A percentile compares a stretch with the other conserved stretches of the same genome.
Evolutionary conservation across 2,329 filamentous ascomycete species (phyloP).

Genomic region (Calonectria pseudoturangicola): DNA sequence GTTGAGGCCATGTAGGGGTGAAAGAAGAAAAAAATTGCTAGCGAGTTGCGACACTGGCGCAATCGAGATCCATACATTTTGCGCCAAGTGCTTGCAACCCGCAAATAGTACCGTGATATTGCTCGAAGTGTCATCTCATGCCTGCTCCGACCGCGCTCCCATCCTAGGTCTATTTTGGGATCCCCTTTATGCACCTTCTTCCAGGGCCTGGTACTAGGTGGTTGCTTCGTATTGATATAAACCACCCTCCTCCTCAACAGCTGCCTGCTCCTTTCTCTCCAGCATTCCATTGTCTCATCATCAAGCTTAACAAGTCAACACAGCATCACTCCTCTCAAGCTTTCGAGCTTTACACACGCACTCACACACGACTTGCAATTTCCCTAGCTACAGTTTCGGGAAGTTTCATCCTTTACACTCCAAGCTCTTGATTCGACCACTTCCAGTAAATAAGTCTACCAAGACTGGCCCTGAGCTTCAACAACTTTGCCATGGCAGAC

Average conservation of each 20-base stretch:
- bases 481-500: conserved; percentile 29
- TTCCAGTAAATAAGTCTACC: neutral
- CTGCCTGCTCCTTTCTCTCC: conserved; percentile 46
- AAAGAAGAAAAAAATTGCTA: neutral
- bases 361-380: neutral
- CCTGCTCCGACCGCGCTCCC: conserved; percentile 35
- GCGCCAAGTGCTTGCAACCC: conserved; percentile 24
- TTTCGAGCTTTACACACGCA: conserved; percentile 15
- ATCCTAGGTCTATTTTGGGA: conserved; percentile 33
- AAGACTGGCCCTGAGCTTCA: conserved; percentile 5
- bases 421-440: conserved; percentile 5
- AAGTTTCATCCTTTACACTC: neutral
- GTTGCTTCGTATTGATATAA: conserved; percentile 49
- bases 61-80: conserved; percentile 31
- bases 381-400: neutral
- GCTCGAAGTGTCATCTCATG: conserved; percentile 32
- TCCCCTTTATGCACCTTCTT: conserved; percentile 26
- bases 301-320: conserved; percentile 28
- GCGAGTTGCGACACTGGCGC: conserved; percentile 28
- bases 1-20: neutral
- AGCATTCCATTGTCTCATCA: conserved; percentile 42
- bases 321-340: conserved; percentile 27
- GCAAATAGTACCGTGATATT: conserved; percentile 39
- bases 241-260: conserved; percentile 47
- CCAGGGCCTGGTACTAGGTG: conserved; percentile 1